Evolutionary conservation across 768 basidiomycete genomes (phyloP).

Genomic region (Naganishia antarctica): DNA sequence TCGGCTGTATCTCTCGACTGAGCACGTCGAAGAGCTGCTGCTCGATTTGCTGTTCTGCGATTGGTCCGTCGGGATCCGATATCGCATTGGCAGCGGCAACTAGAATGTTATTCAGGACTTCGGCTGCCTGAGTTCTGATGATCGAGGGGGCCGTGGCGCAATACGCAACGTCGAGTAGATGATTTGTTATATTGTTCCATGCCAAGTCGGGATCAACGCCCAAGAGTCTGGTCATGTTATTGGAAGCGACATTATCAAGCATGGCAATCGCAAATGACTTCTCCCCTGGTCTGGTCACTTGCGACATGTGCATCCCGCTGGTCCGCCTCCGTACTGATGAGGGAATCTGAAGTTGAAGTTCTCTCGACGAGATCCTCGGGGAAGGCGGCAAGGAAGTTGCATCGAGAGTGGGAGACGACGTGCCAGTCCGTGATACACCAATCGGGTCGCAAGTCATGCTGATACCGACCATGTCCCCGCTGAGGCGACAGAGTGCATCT

Average conservation of each 20-base stretch:
- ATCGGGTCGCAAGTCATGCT: neutral
- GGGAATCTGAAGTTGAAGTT: conserved; percentile 11
- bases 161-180: conserved; percentile 72
- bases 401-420: conserved; percentile 23
- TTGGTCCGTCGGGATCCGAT: conserved; percentile 29
- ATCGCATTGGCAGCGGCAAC: conserved; percentile 54
- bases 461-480: conserved; percentile 86
- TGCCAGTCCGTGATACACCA: neutral
- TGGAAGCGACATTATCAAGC: conserved; percentile 67
- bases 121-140: conserved; percentile 83
- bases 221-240: conserved; percentile 86
- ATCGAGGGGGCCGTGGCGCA: conserved; percentile 62
- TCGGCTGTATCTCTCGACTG: conserved; percentile 63
- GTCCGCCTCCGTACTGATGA: conserved; percentile 58
- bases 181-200: conserved; percentile 74
- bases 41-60: conserved; percentile 63
- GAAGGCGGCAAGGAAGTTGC: conserved; percentile 22
- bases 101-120: conserved; percentile 77
- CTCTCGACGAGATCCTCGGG: conserved; percentile 27
- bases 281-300: conserved; percentile 70
- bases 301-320: conserved; percentile 81
- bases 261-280: conserved; percentile 72
- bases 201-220: conserved; percentile 64
- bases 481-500: conserved; percentile 74
- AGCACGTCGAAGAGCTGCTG: conserved; percentile 79